These are phyloP conservation scores for Rubus idaeus DNA, from an alignment of 306 rosid genomes.

Conservation along the genomic window DNA sequence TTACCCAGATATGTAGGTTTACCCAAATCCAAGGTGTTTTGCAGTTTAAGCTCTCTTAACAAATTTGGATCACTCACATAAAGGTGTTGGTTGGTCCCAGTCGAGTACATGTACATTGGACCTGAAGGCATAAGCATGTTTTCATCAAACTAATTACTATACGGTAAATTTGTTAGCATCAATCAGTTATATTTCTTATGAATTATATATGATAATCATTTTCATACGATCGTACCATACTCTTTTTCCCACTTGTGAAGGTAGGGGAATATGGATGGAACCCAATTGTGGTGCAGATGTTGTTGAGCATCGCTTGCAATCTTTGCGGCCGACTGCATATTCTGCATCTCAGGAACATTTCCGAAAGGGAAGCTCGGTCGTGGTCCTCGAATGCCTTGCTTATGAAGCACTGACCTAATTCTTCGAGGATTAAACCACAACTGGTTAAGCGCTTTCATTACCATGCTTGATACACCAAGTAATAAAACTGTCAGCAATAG, in stretches of 20 bases:
- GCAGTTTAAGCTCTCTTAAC: background rate
- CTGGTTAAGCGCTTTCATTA: background rate
- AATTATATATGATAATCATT: too few species aligned
- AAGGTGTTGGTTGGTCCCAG: background rate
- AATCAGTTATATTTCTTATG: too few species aligned
- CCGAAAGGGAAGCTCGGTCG: background rate
- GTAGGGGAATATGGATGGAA: background rate
- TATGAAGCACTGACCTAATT: background rate
- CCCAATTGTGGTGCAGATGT: slow-evolving; percentile 8
- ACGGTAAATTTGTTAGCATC: too few species aligned
- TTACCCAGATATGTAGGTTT: background rate
- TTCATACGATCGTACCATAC: background rate
- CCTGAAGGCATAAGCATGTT: background rate
- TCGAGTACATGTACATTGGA: background rate
- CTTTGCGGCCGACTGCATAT: background rate
- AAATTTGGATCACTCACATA: background rate
- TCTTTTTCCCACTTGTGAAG: background rate
- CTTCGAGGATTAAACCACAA: background rate
- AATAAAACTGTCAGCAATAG: background rate
- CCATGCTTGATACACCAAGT: background rate
- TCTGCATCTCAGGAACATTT: slow-evolving; percentile 1
- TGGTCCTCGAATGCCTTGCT: slow-evolving; percentile 13
- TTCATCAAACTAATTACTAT: too few species aligned
- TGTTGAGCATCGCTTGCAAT: background rate
- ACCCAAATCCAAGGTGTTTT: background rate